phyloP scores from a whole-genome alignment of 345 rosid genomes.

The Laguncularia racemosa region DNA sequence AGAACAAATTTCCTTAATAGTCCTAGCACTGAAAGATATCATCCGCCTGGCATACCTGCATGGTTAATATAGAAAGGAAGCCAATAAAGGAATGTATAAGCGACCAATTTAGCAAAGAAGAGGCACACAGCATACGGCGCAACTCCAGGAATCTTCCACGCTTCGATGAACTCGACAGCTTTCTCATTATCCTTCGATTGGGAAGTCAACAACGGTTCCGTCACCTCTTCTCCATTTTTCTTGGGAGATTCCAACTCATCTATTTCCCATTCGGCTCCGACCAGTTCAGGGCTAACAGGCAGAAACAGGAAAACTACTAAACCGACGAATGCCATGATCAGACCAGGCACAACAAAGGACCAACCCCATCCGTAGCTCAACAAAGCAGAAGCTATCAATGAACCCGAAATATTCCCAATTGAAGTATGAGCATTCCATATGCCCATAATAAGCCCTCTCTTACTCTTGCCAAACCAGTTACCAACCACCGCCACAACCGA shows the following conservation, averaged over 20 bases:
- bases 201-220: conserved; percentile 44
- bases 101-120: conserved; percentile 89
- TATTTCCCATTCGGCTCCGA: conserved; percentile 48
- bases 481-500: conserved; percentile 95
- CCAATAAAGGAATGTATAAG: conserved; percentile 97
- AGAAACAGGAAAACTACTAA: conserved; percentile 56
- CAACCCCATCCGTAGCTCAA: conserved; percentile 96
- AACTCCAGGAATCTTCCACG: conserved; percentile 96
- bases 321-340: conserved; percentile 44
- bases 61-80: conserved; percentile 95
- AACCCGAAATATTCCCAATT: conserved; percentile 78
- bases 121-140: conserved; percentile 92
- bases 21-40: too few species aligned
- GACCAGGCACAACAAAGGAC: conserved; percentile 88
- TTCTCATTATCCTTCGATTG: conserved; percentile 30
- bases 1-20: too few species aligned
- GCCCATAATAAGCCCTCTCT: conserved; percentile 93
- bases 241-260: conserved; percentile 41
- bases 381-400: conserved; percentile 63
- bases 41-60: conserved; percentile 46
- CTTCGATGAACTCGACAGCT: conserved; percentile 83
- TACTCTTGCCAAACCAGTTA: conserved; percentile 88
- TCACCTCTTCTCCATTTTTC: conserved; percentile 36
- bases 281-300: conserved; percentile 68
- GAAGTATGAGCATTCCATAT: conserved; percentile 99